Conservation (phyloP, 495 filamentous ascomycete genomes). For the Collariella sp. region DNA sequence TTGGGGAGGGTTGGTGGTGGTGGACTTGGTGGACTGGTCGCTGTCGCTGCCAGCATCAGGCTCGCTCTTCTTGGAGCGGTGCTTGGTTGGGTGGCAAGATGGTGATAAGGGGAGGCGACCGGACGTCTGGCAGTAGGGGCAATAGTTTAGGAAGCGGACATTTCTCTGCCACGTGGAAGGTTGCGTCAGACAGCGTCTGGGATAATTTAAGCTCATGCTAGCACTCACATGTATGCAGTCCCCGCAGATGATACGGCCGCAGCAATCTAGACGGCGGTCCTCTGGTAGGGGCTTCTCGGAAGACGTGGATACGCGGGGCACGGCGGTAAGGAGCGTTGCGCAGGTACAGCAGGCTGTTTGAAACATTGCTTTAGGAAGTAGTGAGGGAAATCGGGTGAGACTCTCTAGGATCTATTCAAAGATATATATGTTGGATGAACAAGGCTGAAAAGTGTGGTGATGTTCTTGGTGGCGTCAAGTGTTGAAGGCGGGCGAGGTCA, state of each 20-base stretch:
- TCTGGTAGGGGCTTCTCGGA: slow-evolving; percentile 46
- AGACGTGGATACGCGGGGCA: slow-evolving; percentile 28
- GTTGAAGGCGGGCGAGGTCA: no score
- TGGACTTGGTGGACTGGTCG: slow-evolving; percentile 21
- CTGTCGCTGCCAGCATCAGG: neutral
- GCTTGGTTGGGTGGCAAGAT: slow-evolving; percentile 46
- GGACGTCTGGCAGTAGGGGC: slow-evolving; percentile 46
- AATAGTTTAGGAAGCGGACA: slow-evolving; percentile 60
- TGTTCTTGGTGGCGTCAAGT: no score
- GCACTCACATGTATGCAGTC: slow-evolving; percentile 51
- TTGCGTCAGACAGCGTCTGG: neutral
- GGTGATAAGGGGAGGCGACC: slow-evolving; percentile 38
- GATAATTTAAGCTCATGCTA: neutral
- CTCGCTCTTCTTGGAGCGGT: slow-evolving; percentile 7
- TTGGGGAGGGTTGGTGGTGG: slow-evolving; percentile 19
- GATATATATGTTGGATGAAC: no score
- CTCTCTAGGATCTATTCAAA: no score
- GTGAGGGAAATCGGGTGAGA: neutral
- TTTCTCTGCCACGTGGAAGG: slow-evolving; percentile 44
- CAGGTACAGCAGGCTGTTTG: slow-evolving; percentile 57
- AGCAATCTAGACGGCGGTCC: slow-evolving; percentile 52
- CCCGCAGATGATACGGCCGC: slow-evolving; percentile 57
- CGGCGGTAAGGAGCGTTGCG: slow-evolving; percentile 46
- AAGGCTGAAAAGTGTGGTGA: no score
- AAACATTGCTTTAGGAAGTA: slow-evolving; percentile 1